Evolutionary conservation across 495 filamentous ascomycete species (phyloP).

Genomic region (Sporormia fimetaria): DNA sequence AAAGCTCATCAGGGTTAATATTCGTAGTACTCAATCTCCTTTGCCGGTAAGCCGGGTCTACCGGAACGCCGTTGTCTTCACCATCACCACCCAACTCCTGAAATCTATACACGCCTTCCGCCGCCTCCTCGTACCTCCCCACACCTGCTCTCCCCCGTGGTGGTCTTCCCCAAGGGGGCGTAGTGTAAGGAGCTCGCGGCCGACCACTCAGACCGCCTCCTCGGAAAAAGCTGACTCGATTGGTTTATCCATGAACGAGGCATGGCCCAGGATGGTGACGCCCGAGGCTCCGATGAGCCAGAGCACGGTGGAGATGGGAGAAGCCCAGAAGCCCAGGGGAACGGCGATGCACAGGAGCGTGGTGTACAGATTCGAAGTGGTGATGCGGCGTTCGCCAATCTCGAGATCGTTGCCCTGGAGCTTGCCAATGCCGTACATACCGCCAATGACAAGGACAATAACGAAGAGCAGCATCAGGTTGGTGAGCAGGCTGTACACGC

Average conservation of each 20-base stretch:
- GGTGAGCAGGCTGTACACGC: slow-evolving; percentile 86
- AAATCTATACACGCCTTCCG: slow-evolving; percentile 25
- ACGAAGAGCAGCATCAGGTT: slow-evolving; percentile 78
- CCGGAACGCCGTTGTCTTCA: slow-evolving; percentile 21
- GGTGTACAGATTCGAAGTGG: slow-evolving; percentile 92
- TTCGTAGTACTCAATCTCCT: slow-evolving; percentile 11
- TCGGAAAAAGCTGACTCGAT: slow-evolving; percentile 99
- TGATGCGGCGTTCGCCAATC: slow-evolving; percentile 66
- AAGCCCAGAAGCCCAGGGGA: slow-evolving; percentile 72
- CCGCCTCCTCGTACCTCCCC: slow-evolving; percentile 46
- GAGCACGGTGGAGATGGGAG: slow-evolving; percentile 66
- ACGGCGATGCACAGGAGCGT: slow-evolving; percentile 67
- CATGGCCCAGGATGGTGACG: slow-evolving; percentile 87
- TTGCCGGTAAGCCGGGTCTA: slow-evolving; percentile 14
- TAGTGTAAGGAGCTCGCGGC: slow-evolving; percentile 95
- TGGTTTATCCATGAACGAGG: slow-evolving; percentile 92
- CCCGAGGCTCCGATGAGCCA: slow-evolving; percentile 94
- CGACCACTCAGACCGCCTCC: slow-evolving; percentile 99
- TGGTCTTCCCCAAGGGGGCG: slow-evolving; percentile 98
- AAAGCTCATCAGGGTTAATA: slow-evolving; percentile 24
- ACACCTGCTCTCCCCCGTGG: slow-evolving; percentile 58
- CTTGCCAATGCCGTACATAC: slow-evolving; percentile 82
- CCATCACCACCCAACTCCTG: slow-evolving; percentile 23
- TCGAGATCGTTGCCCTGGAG: slow-evolving; percentile 80
- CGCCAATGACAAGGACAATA: slow-evolving; percentile 71